Evolutionary conservation across 352 stramenopile genomes (phyloP), one percentile per base, ranked within the genome.

Genomic region (Phytophthora melonis): DNA sequence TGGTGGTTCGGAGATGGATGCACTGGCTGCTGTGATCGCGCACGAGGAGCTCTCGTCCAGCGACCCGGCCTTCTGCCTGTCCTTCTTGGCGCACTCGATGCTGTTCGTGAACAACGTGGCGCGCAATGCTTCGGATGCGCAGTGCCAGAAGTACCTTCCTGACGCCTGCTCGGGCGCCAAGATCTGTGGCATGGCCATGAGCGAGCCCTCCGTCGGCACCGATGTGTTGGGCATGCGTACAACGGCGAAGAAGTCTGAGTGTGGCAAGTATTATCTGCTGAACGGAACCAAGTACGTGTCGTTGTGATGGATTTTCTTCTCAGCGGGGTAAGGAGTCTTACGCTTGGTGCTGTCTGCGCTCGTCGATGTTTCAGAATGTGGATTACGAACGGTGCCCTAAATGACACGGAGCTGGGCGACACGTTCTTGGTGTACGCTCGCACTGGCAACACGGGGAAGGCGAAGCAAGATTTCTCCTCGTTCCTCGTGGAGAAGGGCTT

Each of bases 181-280:
- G 65, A 99, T 99, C 75, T 98, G 98, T 63, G 98, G 98, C 36
- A 99, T 99, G 97, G 97, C 94, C 59, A 99, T 99, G 98, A 98
- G 91, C 77, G 98, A 99, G 84, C 98, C 98, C 27, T 97, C 95
- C 32, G 96, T 98, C 49, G 98, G 98, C 49, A 98, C 93, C 2
- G 93, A 98, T 65, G 91, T 97, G 32, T 80, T 99, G 41, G 97
- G 97, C 41, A 99, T 99, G 97, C 91, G 83, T 61, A 99, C 98
- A 3, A 98, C 87, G 21, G 98, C 98, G 16, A 94, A 86, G 49
- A 91, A 93, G 67, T 89, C 87, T 41, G 82, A 91, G 52, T 93
- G 84, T 58, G 90, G 90, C 68, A 90, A 97, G 74, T 93, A 91
- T 45, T 99, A 98, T 77, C 77, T 98, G 30, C 74, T 96, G 47